Evolutionary conservation across 176 grass and related monocot species (phyloP).

Genomic region (Eleusine indica): DNA sequence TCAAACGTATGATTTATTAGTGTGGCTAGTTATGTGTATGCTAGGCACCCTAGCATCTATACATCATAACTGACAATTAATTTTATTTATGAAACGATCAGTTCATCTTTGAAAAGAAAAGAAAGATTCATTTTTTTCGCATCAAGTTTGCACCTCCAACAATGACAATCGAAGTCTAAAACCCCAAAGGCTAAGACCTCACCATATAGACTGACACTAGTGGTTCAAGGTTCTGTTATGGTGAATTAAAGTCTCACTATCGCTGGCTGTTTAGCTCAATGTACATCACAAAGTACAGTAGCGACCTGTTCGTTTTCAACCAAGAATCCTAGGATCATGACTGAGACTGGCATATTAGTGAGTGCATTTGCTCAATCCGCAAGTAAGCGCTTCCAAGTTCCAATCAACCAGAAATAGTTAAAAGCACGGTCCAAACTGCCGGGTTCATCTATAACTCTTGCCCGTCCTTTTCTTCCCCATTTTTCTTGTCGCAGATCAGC

Average conservation of each 20-base stretch:
- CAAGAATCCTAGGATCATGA: neutral
- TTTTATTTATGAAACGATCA: too few relatives aligned
- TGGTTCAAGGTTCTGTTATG: neutral
- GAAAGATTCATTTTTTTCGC: neutral
- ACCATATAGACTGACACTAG: neutral
- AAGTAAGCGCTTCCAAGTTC: slow-evolving; percentile 20
- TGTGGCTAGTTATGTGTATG: neutral
- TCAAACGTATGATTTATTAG: neutral
- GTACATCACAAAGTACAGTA: neutral
- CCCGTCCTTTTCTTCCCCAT: slow-evolving; percentile 10
- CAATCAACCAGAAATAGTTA: slow-evolving; percentile 29
- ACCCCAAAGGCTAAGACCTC: neutral
- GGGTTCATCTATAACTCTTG: slow-evolving; percentile 16
- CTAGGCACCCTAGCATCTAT: too few relatives aligned
- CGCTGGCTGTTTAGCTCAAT: neutral
- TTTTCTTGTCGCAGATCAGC: slow-evolving; percentile 4
- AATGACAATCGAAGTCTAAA: neutral
- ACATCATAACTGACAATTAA: neutral
- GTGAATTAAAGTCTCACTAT: neutral
- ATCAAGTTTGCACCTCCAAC: neutral
- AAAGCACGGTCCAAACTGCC: slow-evolving; percentile 16
- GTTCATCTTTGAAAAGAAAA: neutral
- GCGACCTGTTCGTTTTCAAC: neutral
- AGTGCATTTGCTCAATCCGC: slow-evolving; percentile 14
- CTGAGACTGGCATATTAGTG: neutral